Evolutionary conservation across 495 filamentous ascomycete species (phyloP), one percentile per base, ranked within the genome.

Genomic region (Terfezia claveryi): DNA sequence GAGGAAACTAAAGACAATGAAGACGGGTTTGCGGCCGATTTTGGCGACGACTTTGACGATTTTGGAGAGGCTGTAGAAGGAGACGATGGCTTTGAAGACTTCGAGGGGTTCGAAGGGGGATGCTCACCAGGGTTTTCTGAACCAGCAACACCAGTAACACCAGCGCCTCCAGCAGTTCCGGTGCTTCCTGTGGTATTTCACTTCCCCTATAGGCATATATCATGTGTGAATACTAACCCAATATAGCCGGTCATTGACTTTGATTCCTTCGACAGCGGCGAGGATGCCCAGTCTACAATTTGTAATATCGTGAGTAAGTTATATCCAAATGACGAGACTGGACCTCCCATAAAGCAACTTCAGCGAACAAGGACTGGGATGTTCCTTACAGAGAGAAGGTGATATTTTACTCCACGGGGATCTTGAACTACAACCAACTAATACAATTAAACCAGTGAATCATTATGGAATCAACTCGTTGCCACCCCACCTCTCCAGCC

Each of bases 391-490:
- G 71, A 77, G 20, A 69, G 78, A 59, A 67, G 65, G 65, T 67
- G 65, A 38, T n/a, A 32, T 32, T 32, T 7, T 32, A 32, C 27
- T 32, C 27, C 27, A 32, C 7, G 27, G 20, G 27, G 27, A 32
- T 32, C 7, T 32, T 32, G 27, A 32, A 32, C 27, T 32, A 32
- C 27, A 32, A 6, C 17, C 41, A 46, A 46, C 41, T 46, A 46
- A 46, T 46, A 14, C 17, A 46, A 5, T 5, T 3, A 1, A 2
- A 71, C 56, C 17, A 46, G 41, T 59, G 77, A 82, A 59, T 94
- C 92, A 5, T 76, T 99, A 38, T 99, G 91, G 91, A 85, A 87
- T 36, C 92, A 99, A 69, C 80, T 99, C 36, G 83, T 92, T 16
- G 88, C 89, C 2, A 89, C 91, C 20, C 91, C 91, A 0, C 87